Evolutionary conservation across 2,329 filamentous ascomycete species (phyloP), one percentile per base, ranked within the genome.

Genomic region (Colletotrichum orbiculare): DNA sequence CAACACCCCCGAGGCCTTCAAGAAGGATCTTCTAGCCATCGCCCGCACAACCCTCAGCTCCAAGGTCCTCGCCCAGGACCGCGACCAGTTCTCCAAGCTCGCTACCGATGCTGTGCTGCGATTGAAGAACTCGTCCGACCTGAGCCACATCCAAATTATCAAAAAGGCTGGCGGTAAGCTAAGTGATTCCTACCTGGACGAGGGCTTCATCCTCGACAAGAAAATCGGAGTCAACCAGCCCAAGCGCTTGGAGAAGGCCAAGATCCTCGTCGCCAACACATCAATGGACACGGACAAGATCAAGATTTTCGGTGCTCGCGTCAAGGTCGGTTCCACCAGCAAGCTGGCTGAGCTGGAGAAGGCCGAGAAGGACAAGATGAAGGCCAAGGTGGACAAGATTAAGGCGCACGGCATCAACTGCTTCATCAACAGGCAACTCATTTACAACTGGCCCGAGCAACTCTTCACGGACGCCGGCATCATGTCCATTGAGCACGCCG

Each of bases 361-460:
- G 86, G 96, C 96, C 6, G 96, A 98, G 84, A 91, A 93, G 74
- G 96, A 99, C 74, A 98, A 98, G 89, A 99, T 99, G 96, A 96
- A 94, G 86, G 91, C 92, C 70, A 99, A 99, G 87, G 96, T 99
- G 49, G 96, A 99, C 69, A 95, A 93, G 80, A 99, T 99, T 83
- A 99, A 98, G 87, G 87, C 93, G 50, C 96, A 99, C 75, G 96
- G 96, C 65, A 97, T 99, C 83, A 99, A 99, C 87, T 98, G 96
- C 85, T 99, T 99, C 80, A 97, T 99, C 80, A 99, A 99, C 87
- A 87, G 96, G 72, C 96, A 99, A 79, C 89, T 99, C 69, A 99
- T 99, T 82, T 99, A 99, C 87, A 99, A 99, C 86, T 99, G 96
- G 96, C 96, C 96, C 6, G 96, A 99, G 81, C 96, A 99, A 82